Evolutionary conservation across 78 protist genomes (phyloP).

Genomic region (Mastigamoeba balamuthi): DNA sequence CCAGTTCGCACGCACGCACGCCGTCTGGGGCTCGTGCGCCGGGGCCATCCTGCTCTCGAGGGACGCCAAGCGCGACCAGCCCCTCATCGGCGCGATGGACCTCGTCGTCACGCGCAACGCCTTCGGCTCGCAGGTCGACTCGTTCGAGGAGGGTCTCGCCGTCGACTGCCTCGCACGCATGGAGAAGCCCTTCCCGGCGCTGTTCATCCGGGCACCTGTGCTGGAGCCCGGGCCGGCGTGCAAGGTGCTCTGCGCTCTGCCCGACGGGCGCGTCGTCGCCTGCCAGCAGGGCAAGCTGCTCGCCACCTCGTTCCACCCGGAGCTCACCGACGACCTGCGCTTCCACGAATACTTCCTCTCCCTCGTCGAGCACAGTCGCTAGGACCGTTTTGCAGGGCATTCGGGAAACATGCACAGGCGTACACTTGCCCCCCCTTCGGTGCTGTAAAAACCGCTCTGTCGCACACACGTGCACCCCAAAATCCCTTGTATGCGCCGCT

Average conservation of each 20-base stretch:
- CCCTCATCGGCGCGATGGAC: neutral
- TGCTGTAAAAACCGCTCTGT: too few relatives aligned
- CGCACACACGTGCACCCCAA: too few relatives aligned
- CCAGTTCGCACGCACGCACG: neutral
- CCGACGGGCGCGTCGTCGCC: too few relatives aligned
- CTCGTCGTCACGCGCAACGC: too few relatives aligned
- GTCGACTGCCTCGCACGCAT: neutral
- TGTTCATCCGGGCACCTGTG: conserved; percentile 32
- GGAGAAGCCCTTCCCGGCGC: conserved; percentile 1
- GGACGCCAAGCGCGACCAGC: neutral
- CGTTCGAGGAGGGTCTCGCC: neutral
- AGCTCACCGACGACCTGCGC: conserved; percentile 5
- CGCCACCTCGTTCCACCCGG: conserved; percentile 22
- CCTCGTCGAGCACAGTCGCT: conserved; percentile 1
- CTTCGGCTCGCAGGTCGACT: neutral
- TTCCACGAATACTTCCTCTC: conserved; percentile 6
- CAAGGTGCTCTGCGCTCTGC: neutral
- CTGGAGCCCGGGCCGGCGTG: neutral
- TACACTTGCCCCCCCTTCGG: too few relatives aligned
- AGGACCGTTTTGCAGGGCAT: too few relatives aligned
- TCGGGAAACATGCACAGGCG: too few relatives aligned
- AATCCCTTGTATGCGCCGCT: too few relatives aligned
- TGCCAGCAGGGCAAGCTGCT: neutral
- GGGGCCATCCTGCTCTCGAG: conserved; percentile 15
- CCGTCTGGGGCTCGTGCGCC: conserved; percentile 33